Base-by-base conservation (phyloP, 164 flowering plant genomes). In the Aristolochia fimbriata region DNA sequence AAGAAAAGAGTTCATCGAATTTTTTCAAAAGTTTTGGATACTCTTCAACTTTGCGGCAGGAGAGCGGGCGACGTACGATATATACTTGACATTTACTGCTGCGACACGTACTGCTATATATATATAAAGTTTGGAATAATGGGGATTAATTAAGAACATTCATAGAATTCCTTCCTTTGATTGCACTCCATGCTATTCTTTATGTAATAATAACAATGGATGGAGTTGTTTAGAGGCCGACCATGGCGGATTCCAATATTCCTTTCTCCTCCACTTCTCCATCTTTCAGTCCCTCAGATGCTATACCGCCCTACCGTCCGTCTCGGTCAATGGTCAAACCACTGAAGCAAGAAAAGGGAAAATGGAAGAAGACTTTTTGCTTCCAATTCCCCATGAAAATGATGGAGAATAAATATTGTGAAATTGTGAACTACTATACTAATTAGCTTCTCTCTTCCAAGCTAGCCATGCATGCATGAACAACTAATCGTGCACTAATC, bases 241-340 rank as follows among this genome's bases (percentile, higher is more conserved):
- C 55, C 55, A 52, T 52, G 55, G 55, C 0, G 55, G 55, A 52
- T 21, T 22, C 55, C 55, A 52, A n/a, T n/a, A n/a, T 52, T 52
- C 55, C 55, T 27, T 12, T 27, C 25, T 52, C 30, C 25, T 52
- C 30, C 55, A 52, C 55, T 52, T 16, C n/a, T n/a, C 6, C 21
- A 16, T 15, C 51, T 19, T 52, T 0, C 25, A 52, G 55, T 15
- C 51, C 9, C 23, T 0, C 25, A 52, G 55, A 52, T 52, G 25
- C 55, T 52, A n/a, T n/a, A 23, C 27, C 15, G 25, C 15, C 4
- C 55, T 52, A 52, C 21, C 51, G 21, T 52, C 55, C 25, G 21
- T 52, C 13, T 52, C 25, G 19, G 30, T 52, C 55, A 52, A 10
- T 52, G 16, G 55, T 52, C 55, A 49, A 52, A 52, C n/a, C 30